Evolutionary conservation across 1,139 yeast genomes (phyloP), one percentile per base, ranked within the genome.

Genomic region (Scheffersomyces cryptocercus): DNA sequence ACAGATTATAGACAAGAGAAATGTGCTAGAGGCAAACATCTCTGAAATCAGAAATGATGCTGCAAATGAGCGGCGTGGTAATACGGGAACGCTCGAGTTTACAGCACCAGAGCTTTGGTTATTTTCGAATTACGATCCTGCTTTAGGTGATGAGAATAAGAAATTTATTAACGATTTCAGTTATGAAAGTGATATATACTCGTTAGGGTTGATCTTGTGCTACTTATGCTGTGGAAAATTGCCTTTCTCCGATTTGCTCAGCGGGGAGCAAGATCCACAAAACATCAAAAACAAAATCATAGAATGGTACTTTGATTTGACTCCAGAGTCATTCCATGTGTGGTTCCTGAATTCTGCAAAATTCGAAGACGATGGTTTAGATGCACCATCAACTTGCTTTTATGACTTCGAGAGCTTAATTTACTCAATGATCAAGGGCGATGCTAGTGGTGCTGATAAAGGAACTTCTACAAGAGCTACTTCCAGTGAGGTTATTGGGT

Each of bases 71-170:
- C 51, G 75, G 13, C 56, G 64, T 8, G 97, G 97, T 0, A 79
- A 83, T 38, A 89, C 97, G 0, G 97, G 97, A 0, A 89, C 97
- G 0, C 59, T 88, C 20, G 97, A 88, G 58, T 89, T 83, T 54
- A 84, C 91, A 28, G 96, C 96, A 0, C 97, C 96, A 0, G 96
- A 88, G 53, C 71, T 88, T 11, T 72, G 89, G 58, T 59, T 69
- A 2, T 65, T 54, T 38, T 55, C 68, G 14, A 55, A 46, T 41
- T 52, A 37, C 50, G 69, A 63, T 15, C 59, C 63, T 2, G 42
- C 52, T 8, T 39, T 47, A 32, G 53, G 52, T 8, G 37, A 40
- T 9, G 56, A 51, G 26, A 42, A 45, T n/a, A 55, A 54, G 36
- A 53, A 51, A 10, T 63, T 75, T 38, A 70, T 58, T 29, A 57